These are phyloP conservation scores for Mrakia hoshinonis DNA, from an alignment of 768 basidiomycete genomes.

Conservation along the genomic window DNA sequence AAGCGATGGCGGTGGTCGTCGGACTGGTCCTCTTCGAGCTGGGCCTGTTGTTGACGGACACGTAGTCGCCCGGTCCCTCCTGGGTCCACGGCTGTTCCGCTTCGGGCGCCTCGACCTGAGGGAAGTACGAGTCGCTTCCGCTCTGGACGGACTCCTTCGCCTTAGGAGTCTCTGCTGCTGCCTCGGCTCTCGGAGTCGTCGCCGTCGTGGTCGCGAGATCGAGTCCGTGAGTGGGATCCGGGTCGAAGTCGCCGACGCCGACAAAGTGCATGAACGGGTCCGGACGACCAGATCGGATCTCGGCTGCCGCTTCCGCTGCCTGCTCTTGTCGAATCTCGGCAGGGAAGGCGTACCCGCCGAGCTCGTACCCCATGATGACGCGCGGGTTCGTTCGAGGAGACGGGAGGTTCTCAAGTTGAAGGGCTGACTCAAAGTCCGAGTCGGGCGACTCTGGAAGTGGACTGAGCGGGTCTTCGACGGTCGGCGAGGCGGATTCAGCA, in stretches of 20 bases:
- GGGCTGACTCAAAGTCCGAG: slow-evolving; percentile 13
- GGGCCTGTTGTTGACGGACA: slow-evolving; percentile 4
- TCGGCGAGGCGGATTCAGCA: background rate
- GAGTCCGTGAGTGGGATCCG: background rate
- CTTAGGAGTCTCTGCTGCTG: background rate
- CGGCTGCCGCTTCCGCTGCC: background rate
- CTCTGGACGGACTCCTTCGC: background rate
- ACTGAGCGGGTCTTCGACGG: background rate
- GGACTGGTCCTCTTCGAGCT: background rate
- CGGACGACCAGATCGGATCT: background rate
- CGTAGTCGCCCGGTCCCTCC: slow-evolving; percentile 10
- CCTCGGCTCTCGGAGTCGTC: background rate
- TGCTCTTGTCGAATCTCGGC: background rate
- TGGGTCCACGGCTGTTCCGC: background rate
- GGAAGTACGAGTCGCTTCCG: slow-evolving; percentile 1
- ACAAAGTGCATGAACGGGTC: background rate
- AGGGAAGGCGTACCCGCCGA: slow-evolving; percentile 20
- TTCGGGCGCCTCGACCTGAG: background rate
- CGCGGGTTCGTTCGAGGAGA: slow-evolving; percentile 5
- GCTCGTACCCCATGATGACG: slow-evolving; percentile 15
- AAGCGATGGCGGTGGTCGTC: background rate
- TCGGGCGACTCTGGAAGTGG: background rate
- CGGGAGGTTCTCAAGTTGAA: slow-evolving; percentile 29
- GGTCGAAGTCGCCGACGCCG: background rate
- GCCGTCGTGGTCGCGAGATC: background rate